Conservation (phyloP, 108 stramenopile genomes). For the Pseudonitzschia pungens region DNA sequence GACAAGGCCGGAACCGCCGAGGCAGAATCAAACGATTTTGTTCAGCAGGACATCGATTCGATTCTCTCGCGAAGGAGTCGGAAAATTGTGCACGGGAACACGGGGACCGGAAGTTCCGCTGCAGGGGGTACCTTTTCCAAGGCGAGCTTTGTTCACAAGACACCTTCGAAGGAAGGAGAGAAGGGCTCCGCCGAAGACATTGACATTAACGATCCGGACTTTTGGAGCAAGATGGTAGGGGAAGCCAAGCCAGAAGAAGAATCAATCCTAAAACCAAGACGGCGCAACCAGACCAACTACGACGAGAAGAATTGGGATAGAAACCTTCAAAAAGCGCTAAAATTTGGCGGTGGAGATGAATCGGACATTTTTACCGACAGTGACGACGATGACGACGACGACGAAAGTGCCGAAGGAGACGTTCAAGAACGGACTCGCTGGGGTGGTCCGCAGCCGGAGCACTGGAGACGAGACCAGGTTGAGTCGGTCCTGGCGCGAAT, state of each 20-base stretch:
- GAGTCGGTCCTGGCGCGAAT: conserved; percentile 48
- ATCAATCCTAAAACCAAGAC: conserved; percentile 45
- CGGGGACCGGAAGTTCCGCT: conserved; percentile 66
- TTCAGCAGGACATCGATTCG: conserved; percentile 83
- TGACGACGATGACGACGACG: conserved; percentile 23
- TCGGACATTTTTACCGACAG: conserved; percentile 25
- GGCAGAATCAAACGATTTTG: conserved; percentile 78
- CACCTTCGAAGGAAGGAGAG: conserved; percentile 34
- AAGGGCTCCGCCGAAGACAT: conserved; percentile 40
- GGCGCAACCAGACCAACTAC: conserved; percentile 57
- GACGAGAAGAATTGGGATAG: conserved; percentile 52
- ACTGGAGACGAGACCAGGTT: conserved; percentile 60
- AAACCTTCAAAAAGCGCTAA: conserved; percentile 27
- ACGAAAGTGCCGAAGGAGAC: conserved; percentile 37
- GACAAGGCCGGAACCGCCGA: conserved; percentile 80
- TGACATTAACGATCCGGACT: conserved; percentile 92
- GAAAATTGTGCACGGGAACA: conserved; percentile 81
- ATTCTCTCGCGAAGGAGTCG: conserved; percentile 73
- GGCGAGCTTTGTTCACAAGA: conserved; percentile 78
- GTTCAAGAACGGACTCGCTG: conserved; percentile 46
- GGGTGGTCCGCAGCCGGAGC: conserved; percentile 48
- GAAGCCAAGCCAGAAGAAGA: conserved; percentile 63
- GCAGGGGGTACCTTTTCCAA: conserved; percentile 92
- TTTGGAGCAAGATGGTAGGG: conserved; percentile 91
- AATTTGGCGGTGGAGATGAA: conserved; percentile 14